phyloP scores from a whole-genome alignment of 2,329 filamentous ascomycete species.

The Colletotrichum magnum region DNA sequence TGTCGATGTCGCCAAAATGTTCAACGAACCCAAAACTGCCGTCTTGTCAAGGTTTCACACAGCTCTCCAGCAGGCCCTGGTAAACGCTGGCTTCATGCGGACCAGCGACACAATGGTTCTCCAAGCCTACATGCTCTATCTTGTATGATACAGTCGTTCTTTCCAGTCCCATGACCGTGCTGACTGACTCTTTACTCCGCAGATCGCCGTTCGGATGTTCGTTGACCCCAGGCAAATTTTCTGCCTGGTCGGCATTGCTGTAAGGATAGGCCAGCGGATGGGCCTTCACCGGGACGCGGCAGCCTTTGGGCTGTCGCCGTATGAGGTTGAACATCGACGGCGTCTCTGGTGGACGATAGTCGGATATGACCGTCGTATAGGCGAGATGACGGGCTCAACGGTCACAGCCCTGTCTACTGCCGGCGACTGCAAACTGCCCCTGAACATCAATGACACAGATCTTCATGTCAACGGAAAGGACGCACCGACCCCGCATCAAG shows the following conservation, averaged over 20 bases:
- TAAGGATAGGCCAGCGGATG: slow-evolving; percentile 77
- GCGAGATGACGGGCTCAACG: slow-evolving; percentile 74
- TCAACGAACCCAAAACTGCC: slow-evolving; percentile 66
- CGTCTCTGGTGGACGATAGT: slow-evolving; percentile 82
- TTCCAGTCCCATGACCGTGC: background rate
- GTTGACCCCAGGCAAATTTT: slow-evolving; percentile 74
- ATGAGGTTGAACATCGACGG: slow-evolving; percentile 79
- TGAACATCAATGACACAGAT: slow-evolving; percentile 75
- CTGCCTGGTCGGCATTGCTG: slow-evolving; percentile 74
- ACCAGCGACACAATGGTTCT: slow-evolving; percentile 75
- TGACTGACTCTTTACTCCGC: slow-evolving; percentile 16
- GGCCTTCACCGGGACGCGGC: slow-evolving; percentile 76
- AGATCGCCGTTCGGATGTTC: slow-evolving; percentile 64
- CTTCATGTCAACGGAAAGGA: slow-evolving; percentile 71
- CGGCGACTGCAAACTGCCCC: slow-evolving; percentile 69
- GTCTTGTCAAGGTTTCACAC: slow-evolving; percentile 68
- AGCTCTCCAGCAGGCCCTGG: slow-evolving; percentile 74
- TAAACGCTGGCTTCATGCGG: slow-evolving; percentile 77
- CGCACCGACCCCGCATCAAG: slow-evolving; percentile 61
- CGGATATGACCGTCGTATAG: slow-evolving; percentile 77
- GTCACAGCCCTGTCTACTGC: slow-evolving; percentile 69
- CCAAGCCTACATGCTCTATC: slow-evolving; percentile 77
- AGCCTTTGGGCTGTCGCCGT: slow-evolving; percentile 65
- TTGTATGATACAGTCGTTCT: slow-evolving; percentile 62
- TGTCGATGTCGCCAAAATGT: slow-evolving; percentile 63